phyloP scores from a whole-genome alignment of 352 stramenopile genomes.

The Phytopythium sindhum region DNA sequence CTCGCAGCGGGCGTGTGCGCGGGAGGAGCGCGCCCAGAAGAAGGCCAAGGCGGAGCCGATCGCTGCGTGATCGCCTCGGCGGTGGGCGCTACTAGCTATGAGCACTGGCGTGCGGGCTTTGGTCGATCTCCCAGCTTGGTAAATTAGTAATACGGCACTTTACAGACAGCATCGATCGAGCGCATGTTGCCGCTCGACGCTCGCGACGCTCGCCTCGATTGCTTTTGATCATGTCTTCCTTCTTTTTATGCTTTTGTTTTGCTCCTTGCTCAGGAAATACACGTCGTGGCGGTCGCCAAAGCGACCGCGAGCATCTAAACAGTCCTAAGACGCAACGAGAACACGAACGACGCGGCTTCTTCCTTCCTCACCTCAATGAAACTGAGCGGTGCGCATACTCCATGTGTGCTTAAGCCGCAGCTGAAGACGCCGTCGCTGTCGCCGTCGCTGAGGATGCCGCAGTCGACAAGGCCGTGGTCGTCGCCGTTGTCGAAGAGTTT shows the following conservation, averaged over 20 bases:
- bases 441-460: slow-evolving; percentile 10
- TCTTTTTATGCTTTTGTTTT: background rate
- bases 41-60: slow-evolving; percentile 29
- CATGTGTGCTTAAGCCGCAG: slow-evolving; percentile 2
- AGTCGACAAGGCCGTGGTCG: slow-evolving; percentile 20
- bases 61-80: background rate
- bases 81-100: background rate
- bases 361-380: background rate
- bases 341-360: background rate
- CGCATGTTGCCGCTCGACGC: no score
- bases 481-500: slow-evolving; percentile 15
- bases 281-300: background rate
- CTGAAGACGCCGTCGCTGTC: slow-evolving; percentile 11
- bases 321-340: slow-evolving; percentile 1
- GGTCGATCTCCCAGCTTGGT: background rate
- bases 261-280: background rate
- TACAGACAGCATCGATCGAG: no score
- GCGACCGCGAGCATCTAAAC: background rate
- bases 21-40: slow-evolving; percentile 27
- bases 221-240: background rate
- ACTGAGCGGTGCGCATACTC: background rate
- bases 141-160: background rate
- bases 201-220: background rate
- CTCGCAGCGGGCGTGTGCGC: slow-evolving; percentile 15
- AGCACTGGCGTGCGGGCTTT: no score